A percentile compares a stretch with the other conserved stretches of the same genome.
phyloP scores from a whole-genome alignment of 192 early-diverging fungal genomes.

The Fimicolochytrium jonesii region DNA sequence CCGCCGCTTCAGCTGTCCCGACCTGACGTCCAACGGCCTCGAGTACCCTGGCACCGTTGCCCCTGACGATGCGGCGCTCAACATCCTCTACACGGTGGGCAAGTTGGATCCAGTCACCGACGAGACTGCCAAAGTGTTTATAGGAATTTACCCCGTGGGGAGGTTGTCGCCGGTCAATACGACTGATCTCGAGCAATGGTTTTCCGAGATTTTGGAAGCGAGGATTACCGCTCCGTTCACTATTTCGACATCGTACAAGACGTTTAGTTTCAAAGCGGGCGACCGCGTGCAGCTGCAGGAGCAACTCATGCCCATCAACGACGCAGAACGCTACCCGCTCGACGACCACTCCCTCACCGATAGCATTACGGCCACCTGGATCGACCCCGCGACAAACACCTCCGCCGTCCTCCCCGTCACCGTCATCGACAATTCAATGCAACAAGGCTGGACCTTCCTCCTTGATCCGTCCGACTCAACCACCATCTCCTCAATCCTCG shows the following conservation, averaged over 20 bases:
- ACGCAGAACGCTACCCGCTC: background rate
- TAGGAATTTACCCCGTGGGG: background rate
- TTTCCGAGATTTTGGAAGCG: background rate
- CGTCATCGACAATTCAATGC: background rate
- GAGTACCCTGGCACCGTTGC: background rate
- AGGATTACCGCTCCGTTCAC: background rate
- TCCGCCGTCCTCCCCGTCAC: background rate
- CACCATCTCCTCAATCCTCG: too few species aligned
- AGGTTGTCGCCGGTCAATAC: background rate
- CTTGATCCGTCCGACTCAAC: background rate
- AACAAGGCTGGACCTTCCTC: background rate
- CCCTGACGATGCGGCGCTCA: background rate
- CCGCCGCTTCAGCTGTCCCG: background rate
- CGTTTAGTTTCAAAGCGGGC: background rate
- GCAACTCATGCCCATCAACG: background rate
- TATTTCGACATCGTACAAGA: background rate
- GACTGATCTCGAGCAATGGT: background rate
- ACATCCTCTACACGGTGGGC: background rate
- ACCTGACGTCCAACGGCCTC: background rate
- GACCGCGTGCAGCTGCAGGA: background rate
- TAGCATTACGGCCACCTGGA: background rate
- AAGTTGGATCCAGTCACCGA: conserved; percentile 1
- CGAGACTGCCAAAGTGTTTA: background rate
- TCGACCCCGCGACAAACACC: background rate
- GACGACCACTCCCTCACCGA: background rate